Conservation (phyloP, 1,284 basidiomycete genomes). For the Volvariella surrecta region DNA sequence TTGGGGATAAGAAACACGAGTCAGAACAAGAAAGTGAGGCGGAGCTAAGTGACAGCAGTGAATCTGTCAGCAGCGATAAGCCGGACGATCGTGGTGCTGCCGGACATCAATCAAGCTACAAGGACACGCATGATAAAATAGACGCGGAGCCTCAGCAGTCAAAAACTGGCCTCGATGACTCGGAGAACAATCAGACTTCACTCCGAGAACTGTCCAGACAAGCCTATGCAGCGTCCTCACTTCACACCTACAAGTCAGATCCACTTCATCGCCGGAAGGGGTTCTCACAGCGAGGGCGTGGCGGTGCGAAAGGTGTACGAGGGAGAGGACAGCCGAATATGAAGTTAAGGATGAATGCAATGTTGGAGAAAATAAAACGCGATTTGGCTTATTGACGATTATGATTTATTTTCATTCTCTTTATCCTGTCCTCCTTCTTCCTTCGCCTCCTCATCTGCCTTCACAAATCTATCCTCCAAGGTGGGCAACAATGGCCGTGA, state of each 20-base stretch:
- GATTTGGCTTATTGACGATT: conserved; percentile 24
- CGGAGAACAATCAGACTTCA: conserved; percentile 16
- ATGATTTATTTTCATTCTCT: conserved; percentile 22
- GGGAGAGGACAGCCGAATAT: conserved; percentile 56
- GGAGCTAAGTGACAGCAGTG: not conserved
- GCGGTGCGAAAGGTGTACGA: conserved; percentile 16
- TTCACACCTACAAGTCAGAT: conserved; percentile 48
- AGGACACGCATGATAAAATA: too few species aligned
- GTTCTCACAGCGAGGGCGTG: not conserved
- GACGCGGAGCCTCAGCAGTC: conserved; percentile 1
- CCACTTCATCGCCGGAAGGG: conserved; percentile 17
- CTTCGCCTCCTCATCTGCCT: conserved; percentile 27
- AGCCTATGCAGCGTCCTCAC: conserved; percentile 51
- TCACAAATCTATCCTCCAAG: conserved; percentile 60
- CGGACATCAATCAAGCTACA: not conserved
- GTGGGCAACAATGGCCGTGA: conserved; percentile 43
- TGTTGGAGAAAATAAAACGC: conserved; percentile 69
- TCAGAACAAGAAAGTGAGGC: conserved; percentile 3
- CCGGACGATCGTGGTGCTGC: too few species aligned
- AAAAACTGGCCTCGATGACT: conserved; percentile 12
- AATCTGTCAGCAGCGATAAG: not conserved
- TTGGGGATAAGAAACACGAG: conserved; percentile 13
- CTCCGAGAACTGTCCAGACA: conserved; percentile 50
- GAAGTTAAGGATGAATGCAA: conserved; percentile 70
- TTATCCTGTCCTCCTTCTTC: conserved; percentile 50